Percentiles rank a stretch among this genome's conserved stretches.
Evolutionary conservation across 1,284 basidiomycete species (phyloP).

Genomic region (Rhodotorula sp.): DNA sequence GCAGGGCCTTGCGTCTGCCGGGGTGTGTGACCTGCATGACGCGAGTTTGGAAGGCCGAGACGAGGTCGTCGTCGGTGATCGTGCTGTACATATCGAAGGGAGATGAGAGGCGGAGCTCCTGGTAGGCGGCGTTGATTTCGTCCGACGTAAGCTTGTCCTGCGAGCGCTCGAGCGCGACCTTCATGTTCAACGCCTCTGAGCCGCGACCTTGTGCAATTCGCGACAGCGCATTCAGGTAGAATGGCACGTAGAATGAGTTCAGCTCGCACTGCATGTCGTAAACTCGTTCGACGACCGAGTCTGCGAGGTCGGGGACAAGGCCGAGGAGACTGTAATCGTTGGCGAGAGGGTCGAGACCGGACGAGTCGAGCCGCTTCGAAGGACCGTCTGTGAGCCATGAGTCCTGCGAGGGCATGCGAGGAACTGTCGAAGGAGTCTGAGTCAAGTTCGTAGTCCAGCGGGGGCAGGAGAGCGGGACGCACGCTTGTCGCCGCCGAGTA

Average conservation of each 20-base stretch:
- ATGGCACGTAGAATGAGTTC: neutral
- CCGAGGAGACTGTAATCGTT: conserved; percentile 25
- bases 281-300: conserved; percentile 16
- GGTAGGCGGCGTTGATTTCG: conserved; percentile 28
- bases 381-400: neutral
- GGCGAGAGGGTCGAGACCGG: conserved; percentile 12
- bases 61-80: conserved; percentile 65
- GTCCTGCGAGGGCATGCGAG: neutral
- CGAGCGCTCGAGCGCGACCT: conserved; percentile 19
- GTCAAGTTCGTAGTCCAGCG: fast-evolving
- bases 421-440: neutral
- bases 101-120: conserved; percentile 49
- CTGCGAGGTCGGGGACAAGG: conserved; percentile 25
- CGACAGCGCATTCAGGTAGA: conserved; percentile 15
- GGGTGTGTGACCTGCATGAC: conserved; percentile 23
- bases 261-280: conserved; percentile 10
- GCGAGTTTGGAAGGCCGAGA: conserved; percentile 62
- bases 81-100: conserved; percentile 55
- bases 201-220: conserved; percentile 8
- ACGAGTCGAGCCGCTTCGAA: neutral
- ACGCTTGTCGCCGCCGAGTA: conserved; percentile 26
- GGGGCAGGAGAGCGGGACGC: neutral
- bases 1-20: conserved; percentile 24
- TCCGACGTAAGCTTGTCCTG: conserved; percentile 1
- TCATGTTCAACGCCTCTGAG: conserved; percentile 14